Percentiles rank a stretch among this genome's conserved stretches.
Conservation (phyloP, 108 stramenopile genomes). For the Fragilaria crotonensis region DNA sequence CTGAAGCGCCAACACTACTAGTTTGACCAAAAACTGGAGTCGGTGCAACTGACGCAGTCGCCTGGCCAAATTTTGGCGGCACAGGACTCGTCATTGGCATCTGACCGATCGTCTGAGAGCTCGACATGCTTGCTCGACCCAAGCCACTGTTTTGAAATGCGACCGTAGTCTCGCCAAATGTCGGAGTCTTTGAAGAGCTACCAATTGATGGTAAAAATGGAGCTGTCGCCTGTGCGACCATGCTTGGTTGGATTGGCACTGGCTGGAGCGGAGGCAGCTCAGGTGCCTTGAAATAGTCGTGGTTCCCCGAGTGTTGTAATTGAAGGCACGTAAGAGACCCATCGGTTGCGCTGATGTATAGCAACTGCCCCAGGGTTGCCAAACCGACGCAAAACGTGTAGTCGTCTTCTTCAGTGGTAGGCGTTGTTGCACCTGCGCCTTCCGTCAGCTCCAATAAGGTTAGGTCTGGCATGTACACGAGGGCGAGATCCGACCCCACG, state of each 20-base stretch:
- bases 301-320: constrained; percentile 22
- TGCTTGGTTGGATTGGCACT: no score
- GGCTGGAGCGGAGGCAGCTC: not conserved
- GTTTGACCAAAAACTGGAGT: not conserved
- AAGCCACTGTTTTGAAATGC: not conserved
- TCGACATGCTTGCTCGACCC: no score
- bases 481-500: constrained; percentile 57
- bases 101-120: no score
- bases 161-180: not conserved
- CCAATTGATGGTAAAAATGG: not conserved
- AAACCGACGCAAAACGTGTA: constrained; percentile 64
- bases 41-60: not conserved
- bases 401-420: constrained; percentile 78
- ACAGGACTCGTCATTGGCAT: no score
- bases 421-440: constrained; percentile 49
- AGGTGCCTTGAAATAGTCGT: constrained; percentile 10
- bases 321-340: constrained; percentile 38
- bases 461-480: constrained; percentile 19
- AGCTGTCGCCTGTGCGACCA: no score
- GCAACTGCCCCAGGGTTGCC: constrained; percentile 1
- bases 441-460: constrained; percentile 60
- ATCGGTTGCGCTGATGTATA: constrained; percentile 53
- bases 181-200: constrained; percentile 3
- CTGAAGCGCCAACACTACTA: no score
- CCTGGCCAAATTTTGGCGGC: not conserved